Base-by-base conservation (phyloP, 2,329 filamentous ascomycete genomes). In the Chaetomium sp. region DNA sequence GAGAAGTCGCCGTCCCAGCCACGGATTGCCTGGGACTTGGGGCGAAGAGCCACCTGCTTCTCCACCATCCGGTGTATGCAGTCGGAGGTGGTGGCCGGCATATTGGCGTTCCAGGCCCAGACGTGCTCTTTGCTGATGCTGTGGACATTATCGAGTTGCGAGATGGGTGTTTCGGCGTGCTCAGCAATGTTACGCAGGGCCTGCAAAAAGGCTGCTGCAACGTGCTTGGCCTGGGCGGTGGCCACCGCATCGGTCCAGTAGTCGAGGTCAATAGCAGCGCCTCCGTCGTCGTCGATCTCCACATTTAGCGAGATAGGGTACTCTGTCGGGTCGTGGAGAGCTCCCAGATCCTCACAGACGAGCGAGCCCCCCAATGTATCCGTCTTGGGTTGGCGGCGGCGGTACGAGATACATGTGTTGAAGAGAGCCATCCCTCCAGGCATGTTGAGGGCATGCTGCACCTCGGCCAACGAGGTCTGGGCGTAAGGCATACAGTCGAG, bases 11-110 rank as follows among this genome's bases (percentile, higher is more conserved):
- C 67, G 42, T 73, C 69, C 70, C 70, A 71, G 4, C 67, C 62
- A 10, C 56, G 56, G 35, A 63, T 58, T 5, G 62, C 62, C 12
- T 63, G 62, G 4, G 75, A 74, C n/a, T 77, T 68, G 0, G 81
- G 79, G 4, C 65, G 63, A 29, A 64, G 21, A 4, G 60, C 60
- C 9, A 68, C 68, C 56, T 72, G 70, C 51, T 63, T 66, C 65
- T 69, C 67, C 7, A 72, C 69, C 67, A 69, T 69, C n/a, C 47
- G 59, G 53, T 72, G 70, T 2, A 72, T 31, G 59, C 68, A 70
- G 1, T 67, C 67, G 0, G 27, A 51, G 1, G 66, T 69, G 12
- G 65, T 57, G 16, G 65, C 25, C 4, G 69, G 69, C 59, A 70
- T 68, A 35, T 66, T 65, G 42, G 62, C 62, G 35, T 72, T 72